These are phyloP conservation scores for Candida patagonica DNA, from an alignment of 805 yeast genomes.

Conservation along the genomic window DNA sequence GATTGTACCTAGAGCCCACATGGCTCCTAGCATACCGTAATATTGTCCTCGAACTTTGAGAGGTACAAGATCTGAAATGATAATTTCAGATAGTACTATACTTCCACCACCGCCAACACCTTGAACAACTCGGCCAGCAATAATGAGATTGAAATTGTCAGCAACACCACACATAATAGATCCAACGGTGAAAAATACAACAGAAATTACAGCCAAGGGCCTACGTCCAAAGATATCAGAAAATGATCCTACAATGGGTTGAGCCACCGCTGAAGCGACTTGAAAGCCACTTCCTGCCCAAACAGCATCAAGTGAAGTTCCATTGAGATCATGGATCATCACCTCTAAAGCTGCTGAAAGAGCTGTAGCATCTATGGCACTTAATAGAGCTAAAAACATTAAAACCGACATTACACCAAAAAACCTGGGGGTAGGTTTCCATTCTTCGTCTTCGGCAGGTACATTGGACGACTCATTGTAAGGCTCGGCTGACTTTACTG, in stretches of 20 bases:
- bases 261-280: conserved; percentile 16
- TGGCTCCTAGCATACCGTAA: conserved; percentile 35
- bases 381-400: conserved; percentile 12
- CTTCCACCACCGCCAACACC: conserved; percentile 52
- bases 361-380: conserved; percentile 15
- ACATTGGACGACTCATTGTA: too few relatives aligned
- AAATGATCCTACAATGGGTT: conserved; percentile 10
- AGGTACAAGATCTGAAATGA: conserved; percentile 47
- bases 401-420: not conserved
- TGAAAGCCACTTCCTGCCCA: conserved; percentile 26
- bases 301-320: conserved; percentile 21
- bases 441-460: too few relatives aligned
- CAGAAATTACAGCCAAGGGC: conserved; percentile 37
- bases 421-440: conserved; percentile 13
- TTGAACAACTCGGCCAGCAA: conserved; percentile 56
- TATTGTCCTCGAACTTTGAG: conserved; percentile 45
- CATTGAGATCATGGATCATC: conserved; percentile 14
- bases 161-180: conserved; percentile 51
- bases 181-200: conserved; percentile 51
- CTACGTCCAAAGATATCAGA: conserved; percentile 33
- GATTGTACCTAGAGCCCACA: conserved; percentile 25
- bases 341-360: conserved; percentile 11
- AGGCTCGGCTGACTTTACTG: too few relatives aligned
- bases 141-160: conserved; percentile 46
- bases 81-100: conserved; percentile 41